Conservation (phyloP, 306 rosid genomes). For the Geum urbanum region DNA sequence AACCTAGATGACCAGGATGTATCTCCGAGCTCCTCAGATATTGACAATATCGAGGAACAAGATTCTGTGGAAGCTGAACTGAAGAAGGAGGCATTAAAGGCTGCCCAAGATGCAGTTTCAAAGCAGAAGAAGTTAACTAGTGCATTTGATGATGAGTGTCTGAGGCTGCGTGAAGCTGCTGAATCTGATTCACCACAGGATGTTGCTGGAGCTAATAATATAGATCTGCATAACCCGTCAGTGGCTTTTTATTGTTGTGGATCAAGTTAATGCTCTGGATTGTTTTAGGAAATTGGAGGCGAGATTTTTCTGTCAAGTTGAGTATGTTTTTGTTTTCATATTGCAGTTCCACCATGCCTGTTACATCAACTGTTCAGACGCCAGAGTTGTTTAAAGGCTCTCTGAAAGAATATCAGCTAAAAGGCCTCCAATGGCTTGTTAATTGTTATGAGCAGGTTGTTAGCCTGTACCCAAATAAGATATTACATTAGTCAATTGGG, state of each 20-base stretch:
- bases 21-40: slow-evolving; percentile 38
- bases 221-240: slow-evolving; percentile 92
- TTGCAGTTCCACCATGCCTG: slow-evolving; percentile 97
- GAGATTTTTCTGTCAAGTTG: slow-evolving; percentile 17
- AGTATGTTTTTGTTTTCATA: slow-evolving; percentile 26
- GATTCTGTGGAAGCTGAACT: slow-evolving; percentile 89
- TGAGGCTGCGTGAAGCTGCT: slow-evolving; percentile 68
- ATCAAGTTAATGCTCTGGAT: background rate
- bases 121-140: slow-evolving; percentile 80
- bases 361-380: slow-evolving; percentile 85
- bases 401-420: slow-evolving; percentile 90
- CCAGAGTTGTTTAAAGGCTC: slow-evolving; percentile 81
- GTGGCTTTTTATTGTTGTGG: slow-evolving; percentile 22
- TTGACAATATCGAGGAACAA: slow-evolving; percentile 51
- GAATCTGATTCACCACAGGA: slow-evolving; percentile 71
- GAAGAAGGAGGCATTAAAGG: slow-evolving; percentile 89
- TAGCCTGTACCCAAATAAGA: slow-evolving; percentile 15
- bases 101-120: slow-evolving; percentile 98
- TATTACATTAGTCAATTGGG: background rate
- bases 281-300: slow-evolving; percentile 22
- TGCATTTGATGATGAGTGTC: slow-evolving; percentile 83
- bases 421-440: slow-evolving; percentile 99
- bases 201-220: slow-evolving; percentile 88
- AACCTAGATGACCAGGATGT: slow-evolving; percentile 46
- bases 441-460: slow-evolving; percentile 98